A percentile compares a stretch with the other conserved stretches of the same genome.
These are phyloP conservation scores for Phalaenopsis equestris DNA, from an alignment of 106 monocot species.

Conservation along the genomic window DNA sequence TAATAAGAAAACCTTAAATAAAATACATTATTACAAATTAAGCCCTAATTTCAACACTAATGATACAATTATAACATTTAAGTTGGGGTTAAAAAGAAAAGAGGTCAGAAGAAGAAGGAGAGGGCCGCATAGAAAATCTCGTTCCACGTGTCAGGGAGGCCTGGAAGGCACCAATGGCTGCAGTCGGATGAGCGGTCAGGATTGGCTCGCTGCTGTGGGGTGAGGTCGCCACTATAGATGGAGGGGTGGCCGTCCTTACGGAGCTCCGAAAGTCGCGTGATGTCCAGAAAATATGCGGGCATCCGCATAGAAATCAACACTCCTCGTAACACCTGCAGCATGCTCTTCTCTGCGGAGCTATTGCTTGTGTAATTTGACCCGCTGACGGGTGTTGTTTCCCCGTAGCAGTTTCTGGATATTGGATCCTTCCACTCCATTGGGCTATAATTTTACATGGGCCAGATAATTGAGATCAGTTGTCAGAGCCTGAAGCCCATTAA, in stretches of 20 bases:
- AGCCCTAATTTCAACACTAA: too few relatives aligned
- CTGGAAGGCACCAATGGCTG: constrained; percentile 96
- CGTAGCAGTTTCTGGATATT: constrained; percentile 45
- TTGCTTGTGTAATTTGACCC: constrained; percentile 27
- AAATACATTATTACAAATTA: too few relatives aligned
- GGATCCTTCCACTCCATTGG: constrained; percentile 41
- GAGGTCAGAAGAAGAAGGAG: not conserved
- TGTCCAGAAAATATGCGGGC: constrained; percentile 52
- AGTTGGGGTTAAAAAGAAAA: not conserved
- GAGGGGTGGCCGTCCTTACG: constrained; percentile 90
- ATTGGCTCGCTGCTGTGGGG: constrained; percentile 59
- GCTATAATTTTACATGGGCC: not conserved
- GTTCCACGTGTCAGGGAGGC: constrained; percentile 92
- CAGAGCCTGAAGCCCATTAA: not conserved
- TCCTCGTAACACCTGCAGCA: constrained; percentile 33
- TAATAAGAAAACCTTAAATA: too few relatives aligned
- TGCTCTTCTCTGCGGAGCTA: constrained; percentile 26
- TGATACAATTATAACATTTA: too few relatives aligned
- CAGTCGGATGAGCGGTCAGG: constrained; percentile 73
- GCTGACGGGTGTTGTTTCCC: constrained; percentile 35
- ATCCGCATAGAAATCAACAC: constrained; percentile 42
- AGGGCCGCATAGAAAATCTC: constrained; percentile 55
- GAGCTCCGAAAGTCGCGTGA: constrained; percentile 62
- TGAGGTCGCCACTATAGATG: constrained; percentile 55
- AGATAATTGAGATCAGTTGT: not conserved